phyloP scores from a whole-genome alignment of 768 basidiomycete species.

The Suillus plorans region DNA sequence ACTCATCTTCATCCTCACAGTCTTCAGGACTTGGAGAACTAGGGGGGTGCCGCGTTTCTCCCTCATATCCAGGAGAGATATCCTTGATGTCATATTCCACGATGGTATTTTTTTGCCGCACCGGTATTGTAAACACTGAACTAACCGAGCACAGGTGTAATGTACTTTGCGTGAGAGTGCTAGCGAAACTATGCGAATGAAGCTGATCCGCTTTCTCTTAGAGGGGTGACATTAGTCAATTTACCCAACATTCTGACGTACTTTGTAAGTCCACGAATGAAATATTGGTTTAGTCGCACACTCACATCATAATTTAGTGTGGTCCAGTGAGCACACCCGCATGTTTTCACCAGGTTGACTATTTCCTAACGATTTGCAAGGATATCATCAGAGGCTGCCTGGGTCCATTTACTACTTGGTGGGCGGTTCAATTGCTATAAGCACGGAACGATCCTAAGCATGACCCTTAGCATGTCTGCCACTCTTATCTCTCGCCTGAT shows the following conservation, averaged over 20 bases:
- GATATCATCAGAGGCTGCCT: conserved; percentile 38
- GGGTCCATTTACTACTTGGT: conserved; percentile 52
- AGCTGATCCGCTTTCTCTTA: neutral
- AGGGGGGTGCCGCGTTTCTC: conserved; percentile 20
- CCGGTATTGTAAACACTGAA: neutral
- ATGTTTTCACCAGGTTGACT: neutral
- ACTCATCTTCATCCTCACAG: conserved; percentile 46
- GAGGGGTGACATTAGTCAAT: conserved; percentile 56
- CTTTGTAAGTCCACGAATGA: conserved; percentile 27
- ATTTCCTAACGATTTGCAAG: neutral
- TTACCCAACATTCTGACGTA: conserved; percentile 46
- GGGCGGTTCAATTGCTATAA: conserved; percentile 8
- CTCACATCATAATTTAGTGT: neutral
- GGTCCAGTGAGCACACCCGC: neutral
- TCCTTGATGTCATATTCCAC: conserved; percentile 45
- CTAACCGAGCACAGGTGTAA: conserved; percentile 37
- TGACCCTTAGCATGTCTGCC: conserved; percentile 41
- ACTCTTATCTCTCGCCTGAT: conserved; percentile 56
- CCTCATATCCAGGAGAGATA: conserved; percentile 29
- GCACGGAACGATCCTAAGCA: neutral
- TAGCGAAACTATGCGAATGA: conserved; percentile 16
- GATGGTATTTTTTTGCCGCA: conserved; percentile 40
- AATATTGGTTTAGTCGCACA: neutral
- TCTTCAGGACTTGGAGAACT: conserved; percentile 43
- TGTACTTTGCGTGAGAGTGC: conserved; percentile 53